Base-by-base conservation (phyloP, 23 red algal genomes). In the Pyropia yezoensis region DNA sequence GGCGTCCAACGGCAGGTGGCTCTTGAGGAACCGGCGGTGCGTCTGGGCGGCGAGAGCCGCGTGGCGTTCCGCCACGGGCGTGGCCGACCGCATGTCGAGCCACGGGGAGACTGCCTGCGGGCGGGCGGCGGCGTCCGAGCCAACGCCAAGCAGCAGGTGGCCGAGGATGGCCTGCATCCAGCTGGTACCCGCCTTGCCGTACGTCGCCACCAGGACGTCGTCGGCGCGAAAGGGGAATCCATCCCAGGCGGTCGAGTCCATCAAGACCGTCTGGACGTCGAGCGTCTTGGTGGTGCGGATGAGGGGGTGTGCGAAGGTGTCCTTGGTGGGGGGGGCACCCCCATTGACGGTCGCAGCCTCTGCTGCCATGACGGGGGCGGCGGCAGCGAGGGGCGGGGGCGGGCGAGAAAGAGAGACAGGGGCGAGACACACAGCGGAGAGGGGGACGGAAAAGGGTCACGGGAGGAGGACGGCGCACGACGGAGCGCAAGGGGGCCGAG, bases 191-290 rank as follows among this genome's bases (percentile, higher is more conserved):
- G 55, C 55, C 55, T 59, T 59, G 55, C 21, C 13, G 25, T 59
- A 59, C 7, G 55, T 59, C 25, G 13, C 55, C 4, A 59, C 25
- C 5, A 59, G 21, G 12, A 59, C 25, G 17, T 59, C 55, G 25
- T 59, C 55, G 18, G 4, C 3, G 3, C 55, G 19, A 15, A 59
- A 59, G 21, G 19, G 4, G 17, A 59, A 59, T 3, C 12, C 55
- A 59, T 59, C 12, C 55, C 55, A 59, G 55, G 25, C 55, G 9
- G 55, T 59, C 55, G 55, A 59, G 17, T 59, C 55, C 5, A 59
- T 7, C 21, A 59, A 9, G 17, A 7, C 21, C 21, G 19, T 59
- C 19, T 19, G 3, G 25, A 59, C 0, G 21, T 59, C 55, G 55
- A 9, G 55, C 55, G 3, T 59, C 25, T 59, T 59, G 4, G 19